Percentiles rank a stretch among this genome's conserved stretches.
phyloP scores from a whole-genome alignment of 2,329 filamentous ascomycete genomes.

The Cercospora nicotianae region DNA sequence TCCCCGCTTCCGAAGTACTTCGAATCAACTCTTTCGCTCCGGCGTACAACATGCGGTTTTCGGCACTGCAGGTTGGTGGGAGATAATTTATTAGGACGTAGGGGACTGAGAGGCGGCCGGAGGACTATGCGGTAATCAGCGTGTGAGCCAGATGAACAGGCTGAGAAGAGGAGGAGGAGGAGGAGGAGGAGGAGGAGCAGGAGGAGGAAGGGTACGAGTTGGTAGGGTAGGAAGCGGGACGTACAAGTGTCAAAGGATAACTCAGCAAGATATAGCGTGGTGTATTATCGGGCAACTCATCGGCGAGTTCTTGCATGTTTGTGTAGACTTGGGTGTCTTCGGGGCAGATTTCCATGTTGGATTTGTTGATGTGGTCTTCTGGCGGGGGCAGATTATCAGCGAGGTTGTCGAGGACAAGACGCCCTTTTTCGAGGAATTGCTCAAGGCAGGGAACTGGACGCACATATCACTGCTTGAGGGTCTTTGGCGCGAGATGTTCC shows the following conservation, averaged over 20 bases:
- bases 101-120: constrained; percentile 81
- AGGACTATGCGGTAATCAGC: constrained; percentile 44
- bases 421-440: background rate
- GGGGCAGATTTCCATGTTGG: constrained; percentile 81
- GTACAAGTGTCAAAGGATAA: constrained; percentile 83
- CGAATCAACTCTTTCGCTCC: constrained; percentile 95
- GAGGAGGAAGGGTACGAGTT: too few relatives aligned
- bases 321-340: constrained; percentile 80
- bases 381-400: constrained; percentile 9
- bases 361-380: constrained; percentile 85
- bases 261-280: constrained; percentile 88
- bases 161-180: background rate
- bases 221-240: constrained; percentile 28
- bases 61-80: constrained; percentile 83
- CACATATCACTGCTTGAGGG: constrained; percentile 93
- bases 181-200: background rate
- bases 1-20: constrained; percentile 85
- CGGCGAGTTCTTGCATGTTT: constrained; percentile 74
- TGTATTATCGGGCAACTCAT: constrained; percentile 89
- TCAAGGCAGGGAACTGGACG: constrained; percentile 40
- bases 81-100: constrained; percentile 96
- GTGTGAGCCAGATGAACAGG: too few relatives aligned
- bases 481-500: constrained; percentile 82
- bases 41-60: constrained; percentile 89
- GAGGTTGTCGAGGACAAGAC: background rate